A percentile compares a stretch with the other conserved stretches of the same genome.
Evolutionary conservation across 768 basidiomycete species (phyloP).

Genomic region (Tulasnella sp.): DNA sequence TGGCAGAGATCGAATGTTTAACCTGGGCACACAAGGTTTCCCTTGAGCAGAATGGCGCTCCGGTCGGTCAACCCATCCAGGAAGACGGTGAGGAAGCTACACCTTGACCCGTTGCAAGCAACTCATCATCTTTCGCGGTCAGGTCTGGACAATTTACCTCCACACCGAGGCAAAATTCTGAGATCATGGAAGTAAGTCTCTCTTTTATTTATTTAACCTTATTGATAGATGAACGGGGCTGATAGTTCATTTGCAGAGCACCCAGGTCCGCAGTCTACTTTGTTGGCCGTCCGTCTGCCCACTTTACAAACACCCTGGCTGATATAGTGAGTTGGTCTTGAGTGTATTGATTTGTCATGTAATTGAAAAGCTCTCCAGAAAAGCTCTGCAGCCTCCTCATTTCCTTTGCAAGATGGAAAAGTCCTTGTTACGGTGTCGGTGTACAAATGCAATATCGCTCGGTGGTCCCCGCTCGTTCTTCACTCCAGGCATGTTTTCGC

Average conservation of each 20-base stretch:
- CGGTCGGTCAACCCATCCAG: not conserved
- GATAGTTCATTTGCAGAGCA: slow-evolving; percentile 25
- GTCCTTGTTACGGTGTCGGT: slow-evolving; percentile 54
- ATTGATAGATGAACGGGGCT: not conserved
- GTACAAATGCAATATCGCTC: slow-evolving; percentile 50
- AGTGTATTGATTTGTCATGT: not conserved
- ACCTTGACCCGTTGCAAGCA: slow-evolving; percentile 40
- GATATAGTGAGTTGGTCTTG: not conserved
- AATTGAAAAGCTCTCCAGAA: not conserved
- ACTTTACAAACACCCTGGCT: slow-evolving; percentile 17
- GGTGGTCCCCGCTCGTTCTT: slow-evolving; percentile 52
- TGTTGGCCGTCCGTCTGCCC: slow-evolving; percentile 2
- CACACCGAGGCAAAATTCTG: not conserved
- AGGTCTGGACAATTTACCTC: not conserved
- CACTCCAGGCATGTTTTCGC: slow-evolving; percentile 60
- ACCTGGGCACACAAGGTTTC: not conserved
- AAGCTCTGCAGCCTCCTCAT: not conserved
- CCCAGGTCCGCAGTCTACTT: slow-evolving; percentile 30
- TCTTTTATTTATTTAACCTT: not conserved
- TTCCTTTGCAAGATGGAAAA: slow-evolving; percentile 26
- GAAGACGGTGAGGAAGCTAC: not conserved
- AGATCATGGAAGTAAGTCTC: not conserved
- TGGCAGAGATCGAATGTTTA: not conserved
- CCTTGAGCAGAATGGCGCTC: not conserved
- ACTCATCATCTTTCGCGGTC: not conserved